Evolutionary conservation across 2,329 filamentous ascomycete species (phyloP), one percentile per base, ranked within the genome.

Genomic region (Botryotinia convoluta): DNA sequence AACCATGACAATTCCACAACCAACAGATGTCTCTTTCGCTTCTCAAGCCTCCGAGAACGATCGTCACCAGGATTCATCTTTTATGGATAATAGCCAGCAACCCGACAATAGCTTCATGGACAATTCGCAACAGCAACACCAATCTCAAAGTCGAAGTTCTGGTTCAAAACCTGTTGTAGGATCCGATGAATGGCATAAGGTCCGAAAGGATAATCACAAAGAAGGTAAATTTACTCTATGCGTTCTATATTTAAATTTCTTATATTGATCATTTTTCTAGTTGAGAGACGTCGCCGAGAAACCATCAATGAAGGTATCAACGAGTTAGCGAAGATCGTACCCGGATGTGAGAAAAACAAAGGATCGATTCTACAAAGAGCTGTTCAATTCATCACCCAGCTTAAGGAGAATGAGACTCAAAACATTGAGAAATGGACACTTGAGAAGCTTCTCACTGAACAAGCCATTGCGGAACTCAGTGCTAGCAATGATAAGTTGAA

Each of bases 271-370:
- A 74, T 65, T 77, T 57, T 57, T 78, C 39, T 74, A 98, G 96
- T 99, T 75, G 96, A 99, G 84, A 94, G 96, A 74, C 93, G 96
- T 74, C 94, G 96, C 62, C 93, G 96, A 76, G 96, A 99, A 84
- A 98, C 96, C 0, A 99, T 99, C 82, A 99, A 99, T 77, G 96
- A 99, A 83, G 96, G 96, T 68, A 99, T 99, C 79, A 98, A 98
- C 80, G 96, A 98, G 83, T 89, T 99, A 44, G 93, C 95, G 77
- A 98, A 98, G 85, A 97, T 99, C 77, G 96, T 99, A 0, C 96
- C 96, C 0, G 94, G 94, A 22, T 98, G 95, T 80, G 96, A 99
- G 84, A 99, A 98, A 87, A 98, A 99, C 86, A 99, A 99, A 84
- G 96, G 96, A 0, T 97, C 94, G 3, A 98, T 99, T 76, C 86